phyloP scores from a whole-genome alignment of 108 stramenopile species.

The Bacterosira constricta region DNA sequence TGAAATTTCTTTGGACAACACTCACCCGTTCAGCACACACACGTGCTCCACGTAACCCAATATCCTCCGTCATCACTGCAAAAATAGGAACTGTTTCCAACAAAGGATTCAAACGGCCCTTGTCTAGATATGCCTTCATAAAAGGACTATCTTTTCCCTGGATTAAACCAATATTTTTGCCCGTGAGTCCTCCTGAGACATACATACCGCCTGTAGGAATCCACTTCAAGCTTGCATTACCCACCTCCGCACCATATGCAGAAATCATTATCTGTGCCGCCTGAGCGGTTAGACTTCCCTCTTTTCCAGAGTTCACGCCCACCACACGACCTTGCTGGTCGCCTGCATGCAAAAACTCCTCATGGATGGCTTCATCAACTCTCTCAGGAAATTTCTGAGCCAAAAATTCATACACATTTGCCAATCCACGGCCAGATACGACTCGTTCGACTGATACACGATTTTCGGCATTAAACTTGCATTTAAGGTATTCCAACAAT shows the following conservation, averaged over 20 bases:
- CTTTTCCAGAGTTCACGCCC: slow-evolving; percentile 49
- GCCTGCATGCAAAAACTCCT: slow-evolving; percentile 64
- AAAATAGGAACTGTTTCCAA: slow-evolving; percentile 81
- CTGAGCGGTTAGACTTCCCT: slow-evolving; percentile 53
- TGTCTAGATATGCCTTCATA: slow-evolving; percentile 90
- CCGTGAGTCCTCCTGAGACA: slow-evolving; percentile 95
- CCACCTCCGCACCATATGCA: slow-evolving; percentile 93
- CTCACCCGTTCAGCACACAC: slow-evolving; percentile 55
- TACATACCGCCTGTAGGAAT: slow-evolving; percentile 95
- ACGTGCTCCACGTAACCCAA: slow-evolving; percentile 91
- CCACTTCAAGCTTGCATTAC: slow-evolving; percentile 86
- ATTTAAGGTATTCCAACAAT: slow-evolving; percentile 65
- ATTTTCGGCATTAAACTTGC: slow-evolving; percentile 59
- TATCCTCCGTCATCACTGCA: slow-evolving; percentile 93
- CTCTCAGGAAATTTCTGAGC: slow-evolving; percentile 76
- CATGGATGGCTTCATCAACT: slow-evolving; percentile 68
- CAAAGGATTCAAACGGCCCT: slow-evolving; percentile 85
- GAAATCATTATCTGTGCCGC: slow-evolving; percentile 72
- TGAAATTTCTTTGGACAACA: neutral
- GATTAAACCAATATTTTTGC: slow-evolving; percentile 91
- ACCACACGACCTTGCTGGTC: slow-evolving; percentile 78
- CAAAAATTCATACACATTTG: slow-evolving; percentile 95
- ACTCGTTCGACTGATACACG: slow-evolving; percentile 96
- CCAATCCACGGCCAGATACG: slow-evolving; percentile 93
- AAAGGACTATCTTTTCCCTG: slow-evolving; percentile 83